Conservation (phyloP, 768 basidiomycete genomes). For the Collybia sordida region DNA sequence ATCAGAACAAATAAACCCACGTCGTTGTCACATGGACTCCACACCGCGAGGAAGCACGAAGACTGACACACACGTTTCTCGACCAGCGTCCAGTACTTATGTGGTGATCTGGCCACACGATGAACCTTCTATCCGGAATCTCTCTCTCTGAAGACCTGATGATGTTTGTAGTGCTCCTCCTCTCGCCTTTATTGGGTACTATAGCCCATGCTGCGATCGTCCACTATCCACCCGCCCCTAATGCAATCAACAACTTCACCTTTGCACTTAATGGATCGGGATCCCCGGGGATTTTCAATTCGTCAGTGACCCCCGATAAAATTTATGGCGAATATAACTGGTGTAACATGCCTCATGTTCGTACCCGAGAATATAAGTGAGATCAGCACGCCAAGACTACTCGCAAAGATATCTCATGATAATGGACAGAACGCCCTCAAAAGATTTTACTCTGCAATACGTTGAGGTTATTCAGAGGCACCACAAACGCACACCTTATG, state of each 20-base stretch:
- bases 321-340: constrained; percentile 49
- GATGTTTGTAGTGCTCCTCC: too few relatives aligned
- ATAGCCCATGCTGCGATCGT: constrained; percentile 20
- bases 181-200: constrained; percentile 6
- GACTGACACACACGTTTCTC: background rate
- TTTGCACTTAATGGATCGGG: constrained; percentile 40
- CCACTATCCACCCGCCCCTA: constrained; percentile 39
- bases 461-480: constrained; percentile 54
- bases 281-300: constrained; percentile 46
- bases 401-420: background rate
- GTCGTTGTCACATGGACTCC: too few relatives aligned
- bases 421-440: constrained; percentile 31
- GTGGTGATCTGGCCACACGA: too few relatives aligned
- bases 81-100: too few relatives aligned
- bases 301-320: constrained; percentile 35
- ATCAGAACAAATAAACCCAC: too few relatives aligned
- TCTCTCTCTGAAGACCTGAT: too few relatives aligned
- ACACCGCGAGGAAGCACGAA: background rate
- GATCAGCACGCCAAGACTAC: constrained; percentile 7
- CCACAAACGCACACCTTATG: constrained; percentile 53
- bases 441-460: constrained; percentile 38
- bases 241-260: constrained; percentile 42
- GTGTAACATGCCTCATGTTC: constrained; percentile 58
- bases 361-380: constrained; percentile 43
- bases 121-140: too few relatives aligned